Percentiles rank a stretch among this genome's conserved stretches.
These are phyloP conservation scores for Daucus carota DNA, from an alignment of 129 eudicot genomes.

Conservation along the genomic window DH1_v3.0 NC_030387.2:25477501-25478000, in stretches of 20 bases:
- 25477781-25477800: background rate
- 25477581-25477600: background rate
- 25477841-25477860: background rate
- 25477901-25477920: background rate
- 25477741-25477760: background rate
- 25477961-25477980: background rate
- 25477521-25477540: background rate
- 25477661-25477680: background rate
- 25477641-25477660: background rate
- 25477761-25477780: background rate
- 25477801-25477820: background rate
- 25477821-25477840: background rate
- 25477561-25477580: background rate
- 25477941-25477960: background rate
- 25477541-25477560: background rate
- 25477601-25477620: background rate
- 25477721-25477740: background rate
- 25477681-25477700: background rate
- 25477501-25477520: background rate
- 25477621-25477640: background rate
- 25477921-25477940: background rate
- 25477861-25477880: background rate
- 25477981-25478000: background rate
- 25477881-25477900: background rate
- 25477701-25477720: background rate